Conservation (phyloP, 345 rosid genomes). For the Linum tenue region DNA sequence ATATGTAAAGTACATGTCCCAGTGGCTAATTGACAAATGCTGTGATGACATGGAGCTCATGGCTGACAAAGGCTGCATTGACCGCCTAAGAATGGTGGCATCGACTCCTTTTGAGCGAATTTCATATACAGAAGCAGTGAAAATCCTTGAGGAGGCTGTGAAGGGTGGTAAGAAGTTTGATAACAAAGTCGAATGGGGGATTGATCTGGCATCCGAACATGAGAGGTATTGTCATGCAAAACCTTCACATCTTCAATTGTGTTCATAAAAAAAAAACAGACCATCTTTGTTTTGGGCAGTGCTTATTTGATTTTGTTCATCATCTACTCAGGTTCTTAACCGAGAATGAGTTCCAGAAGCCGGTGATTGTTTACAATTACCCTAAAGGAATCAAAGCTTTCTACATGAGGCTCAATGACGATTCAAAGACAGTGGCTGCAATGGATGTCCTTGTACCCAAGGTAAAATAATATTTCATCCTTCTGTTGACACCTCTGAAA, state of each 20-base stretch:
- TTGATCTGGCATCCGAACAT: conserved; percentile 7
- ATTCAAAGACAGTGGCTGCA: conserved; percentile 3
- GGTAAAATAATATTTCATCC: not conserved
- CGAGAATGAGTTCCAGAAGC: conserved; percentile 1
- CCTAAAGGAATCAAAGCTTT: conserved; percentile 3
- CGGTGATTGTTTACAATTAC: conserved; percentile 4
- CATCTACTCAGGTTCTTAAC: not conserved
- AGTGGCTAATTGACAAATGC: conserved; percentile 2
- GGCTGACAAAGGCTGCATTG: conserved; percentile 4
- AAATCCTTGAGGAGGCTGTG: conserved; percentile 1
- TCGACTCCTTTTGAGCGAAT: conserved; percentile 2
- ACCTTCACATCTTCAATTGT: not conserved
- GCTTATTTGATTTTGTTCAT: not conserved
- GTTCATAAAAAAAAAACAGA: not conserved
- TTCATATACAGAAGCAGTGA: conserved; percentile 4
- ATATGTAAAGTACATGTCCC: conserved; percentile 2
- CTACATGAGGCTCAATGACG: conserved; percentile 5
- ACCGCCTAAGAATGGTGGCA: conserved; percentile 1
- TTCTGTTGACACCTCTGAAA: not conserved
- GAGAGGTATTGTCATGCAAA: not conserved
- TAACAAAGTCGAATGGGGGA: conserved; percentile 4
- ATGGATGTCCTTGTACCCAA: conserved; percentile 5
- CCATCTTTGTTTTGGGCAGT: not conserved
- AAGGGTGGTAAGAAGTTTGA: conserved; percentile 1
- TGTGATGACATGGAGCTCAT: conserved; percentile 3